phyloP scores from a whole-genome alignment of 345 rosid species.

The Viola odorata region DNA sequence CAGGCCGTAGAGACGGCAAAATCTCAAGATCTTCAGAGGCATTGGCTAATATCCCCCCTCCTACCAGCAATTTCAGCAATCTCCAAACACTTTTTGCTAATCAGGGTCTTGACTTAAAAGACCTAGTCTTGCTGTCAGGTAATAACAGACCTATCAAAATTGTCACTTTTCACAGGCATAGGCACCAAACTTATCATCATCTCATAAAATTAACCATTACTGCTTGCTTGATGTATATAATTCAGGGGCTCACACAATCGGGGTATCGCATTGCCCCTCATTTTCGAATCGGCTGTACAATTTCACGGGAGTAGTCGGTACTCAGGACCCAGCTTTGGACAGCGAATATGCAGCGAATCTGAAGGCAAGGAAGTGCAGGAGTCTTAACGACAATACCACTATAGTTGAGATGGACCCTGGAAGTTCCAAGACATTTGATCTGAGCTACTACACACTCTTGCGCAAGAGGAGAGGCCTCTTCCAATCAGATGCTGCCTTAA shows the following conservation, averaged over 20 bases:
- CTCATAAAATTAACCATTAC: no score
- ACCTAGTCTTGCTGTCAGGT: constrained; percentile 46
- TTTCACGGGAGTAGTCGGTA: constrained; percentile 52
- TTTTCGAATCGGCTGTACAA: constrained; percentile 58
- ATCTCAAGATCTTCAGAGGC: constrained; percentile 63
- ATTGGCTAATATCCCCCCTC: constrained; percentile 48
- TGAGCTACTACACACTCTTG: constrained; percentile 49
- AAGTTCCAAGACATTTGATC: constrained; percentile 64
- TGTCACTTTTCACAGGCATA: no score
- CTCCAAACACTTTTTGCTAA: constrained; percentile 46
- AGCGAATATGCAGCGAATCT: constrained; percentile 60
- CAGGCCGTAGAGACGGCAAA: constrained; percentile 70
- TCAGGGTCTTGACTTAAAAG: constrained; percentile 64
- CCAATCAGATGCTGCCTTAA: constrained; percentile 67
- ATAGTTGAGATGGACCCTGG: constrained; percentile 81
- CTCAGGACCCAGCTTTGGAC: constrained; percentile 62
- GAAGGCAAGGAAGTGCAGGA: constrained; percentile 64
- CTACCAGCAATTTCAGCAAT: constrained; percentile 49
- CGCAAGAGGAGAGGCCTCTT: constrained; percentile 68
- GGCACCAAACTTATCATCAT: no score
- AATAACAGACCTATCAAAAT: no score
- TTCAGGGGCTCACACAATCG: constrained; percentile 83
- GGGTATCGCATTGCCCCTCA: constrained; percentile 62
- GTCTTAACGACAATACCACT: constrained; percentile 48
- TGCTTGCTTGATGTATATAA: no score